Conservation (phyloP, 2,329 filamentous ascomycete genomes). For the Ophidiomyces ophidiicola region DNA sequence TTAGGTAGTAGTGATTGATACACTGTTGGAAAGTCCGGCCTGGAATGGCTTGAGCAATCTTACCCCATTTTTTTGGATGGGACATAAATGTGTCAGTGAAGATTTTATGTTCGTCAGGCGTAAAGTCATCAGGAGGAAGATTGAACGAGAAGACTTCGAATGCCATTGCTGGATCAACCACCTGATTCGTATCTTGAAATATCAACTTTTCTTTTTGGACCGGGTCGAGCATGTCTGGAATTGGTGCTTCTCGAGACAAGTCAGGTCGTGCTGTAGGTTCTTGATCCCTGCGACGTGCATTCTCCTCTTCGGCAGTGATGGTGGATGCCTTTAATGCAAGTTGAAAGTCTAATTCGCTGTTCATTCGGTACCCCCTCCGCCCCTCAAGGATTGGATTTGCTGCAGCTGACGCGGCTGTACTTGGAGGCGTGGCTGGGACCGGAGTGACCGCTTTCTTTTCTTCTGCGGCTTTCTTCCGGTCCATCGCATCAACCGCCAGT, state of each 20-base stretch:
- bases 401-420: constrained; percentile 18
- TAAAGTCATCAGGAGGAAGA: constrained; percentile 38
- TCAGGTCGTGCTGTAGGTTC: constrained; percentile 36
- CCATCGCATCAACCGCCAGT: constrained; percentile 31
- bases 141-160: constrained; percentile 35
- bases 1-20: constrained; percentile 41
- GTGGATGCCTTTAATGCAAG: constrained; percentile 38
- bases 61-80: constrained; percentile 41
- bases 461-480: constrained; percentile 30
- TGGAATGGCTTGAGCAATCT: constrained; percentile 38
- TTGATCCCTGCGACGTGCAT: constrained; percentile 33
- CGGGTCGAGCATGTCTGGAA: constrained; percentile 38
- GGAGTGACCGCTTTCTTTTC: constrained; percentile 28
- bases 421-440: constrained; percentile 24
- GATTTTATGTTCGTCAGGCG: constrained; percentile 34
- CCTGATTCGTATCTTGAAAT: constrained; percentile 39
- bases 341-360: constrained; percentile 40
- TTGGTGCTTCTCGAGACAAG: constrained; percentile 34
- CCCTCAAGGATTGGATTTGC: constrained; percentile 26
- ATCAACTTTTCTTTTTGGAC: constrained; percentile 27
- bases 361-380: constrained; percentile 36
- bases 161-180: constrained; percentile 28
- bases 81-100: constrained; percentile 39
- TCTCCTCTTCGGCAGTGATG: constrained; percentile 38
- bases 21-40: constrained; percentile 38